Evolutionary conservation across 768 basidiomycete genomes (phyloP), one percentile per base, ranked within the genome.

Genomic region (Termitomyces sp.): DNA sequence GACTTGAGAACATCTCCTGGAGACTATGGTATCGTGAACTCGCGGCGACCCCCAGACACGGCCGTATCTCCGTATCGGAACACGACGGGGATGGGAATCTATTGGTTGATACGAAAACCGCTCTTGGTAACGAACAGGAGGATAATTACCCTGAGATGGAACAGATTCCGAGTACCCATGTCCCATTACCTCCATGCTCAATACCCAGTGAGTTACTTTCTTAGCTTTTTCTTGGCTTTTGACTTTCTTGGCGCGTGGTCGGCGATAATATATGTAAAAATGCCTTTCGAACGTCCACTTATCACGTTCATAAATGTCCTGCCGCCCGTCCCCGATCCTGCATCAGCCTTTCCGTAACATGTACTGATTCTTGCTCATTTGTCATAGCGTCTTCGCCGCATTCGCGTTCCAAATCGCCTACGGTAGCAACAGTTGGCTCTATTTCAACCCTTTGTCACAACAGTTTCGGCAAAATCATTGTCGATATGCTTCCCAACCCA

Each of bases 1-100:
- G 92, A 28, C 79, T 94, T 28, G 92, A 94, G 72, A 93, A 95
- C 65, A 86, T 94, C 53, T 85, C 88, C 3, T 95, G 92, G 92
- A 76, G 92, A 52, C 73, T 94, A 8, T 90, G 90, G 87, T 82
- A 88, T 67, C 80, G 84, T 60, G 82, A 88, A 59, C 73, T 88
- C 64, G 68, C 76, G 51, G 67, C 42, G 16, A 23, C 25, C n/a
- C 25, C 43, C 39, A 39, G 35, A 23, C 42, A 14, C 25, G 43
- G 37, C 27, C 43, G 17, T 10, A 25, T 28, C 12, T 45, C 56
- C 49, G 56, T 46, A 19, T 72, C 30, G 59, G 71, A 68, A 60
- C 60, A 61, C 35, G 55, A 54, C 25, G 41, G 52, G 32, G 44
- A 55, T 19, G 55, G 49, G 16, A 30, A 52, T 45, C 56, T 45